Evolutionary conservation across 805 yeast species (phyloP).

Genomic region (Spencermartinsiella europaea): DNA sequence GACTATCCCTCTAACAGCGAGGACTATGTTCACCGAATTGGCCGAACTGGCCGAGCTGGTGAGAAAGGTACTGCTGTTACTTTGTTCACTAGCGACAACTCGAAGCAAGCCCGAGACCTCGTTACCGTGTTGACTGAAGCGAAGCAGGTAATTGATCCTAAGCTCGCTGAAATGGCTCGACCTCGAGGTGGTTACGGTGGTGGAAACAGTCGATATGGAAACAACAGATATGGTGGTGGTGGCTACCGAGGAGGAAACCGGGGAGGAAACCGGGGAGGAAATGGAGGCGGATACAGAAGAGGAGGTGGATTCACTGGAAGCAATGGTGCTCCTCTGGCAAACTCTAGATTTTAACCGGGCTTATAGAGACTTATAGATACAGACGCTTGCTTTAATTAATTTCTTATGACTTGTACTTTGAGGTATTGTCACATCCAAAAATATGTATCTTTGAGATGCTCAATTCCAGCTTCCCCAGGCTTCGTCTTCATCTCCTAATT

Average conservation of each 20-base stretch:
- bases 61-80: slow-evolving; percentile 93
- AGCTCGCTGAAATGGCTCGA: slow-evolving; percentile 68
- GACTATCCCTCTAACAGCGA: slow-evolving; percentile 98
- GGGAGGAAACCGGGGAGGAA: slow-evolving; percentile 35
- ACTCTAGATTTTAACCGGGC: slow-evolving; percentile 30
- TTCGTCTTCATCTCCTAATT: not conserved
- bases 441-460: no score
- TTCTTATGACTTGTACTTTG: no score
- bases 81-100: slow-evolving; percentile 82
- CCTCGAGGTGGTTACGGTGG: slow-evolving; percentile 62
- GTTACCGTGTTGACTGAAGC: slow-evolving; percentile 92
- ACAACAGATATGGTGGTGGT: slow-evolving; percentile 42
- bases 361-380: not conserved
- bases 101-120: slow-evolving; percentile 84
- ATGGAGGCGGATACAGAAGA: slow-evolving; percentile 20
- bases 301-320: slow-evolving; percentile 28
- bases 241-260: slow-evolving; percentile 41
- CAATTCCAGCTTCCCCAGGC: slow-evolving; percentile 6
- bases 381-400: slow-evolving; percentile 1
- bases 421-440: no score
- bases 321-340: slow-evolving; percentile 39
- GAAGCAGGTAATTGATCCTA: slow-evolving; percentile 81
- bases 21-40: slow-evolving; percentile 98
- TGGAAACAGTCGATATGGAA: slow-evolving; percentile 49
- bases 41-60: slow-evolving; percentile 99